Evolutionary conservation across 2,329 filamentous ascomycete genomes (phyloP).

Genomic region (Exophiala aquamarina): DNA sequence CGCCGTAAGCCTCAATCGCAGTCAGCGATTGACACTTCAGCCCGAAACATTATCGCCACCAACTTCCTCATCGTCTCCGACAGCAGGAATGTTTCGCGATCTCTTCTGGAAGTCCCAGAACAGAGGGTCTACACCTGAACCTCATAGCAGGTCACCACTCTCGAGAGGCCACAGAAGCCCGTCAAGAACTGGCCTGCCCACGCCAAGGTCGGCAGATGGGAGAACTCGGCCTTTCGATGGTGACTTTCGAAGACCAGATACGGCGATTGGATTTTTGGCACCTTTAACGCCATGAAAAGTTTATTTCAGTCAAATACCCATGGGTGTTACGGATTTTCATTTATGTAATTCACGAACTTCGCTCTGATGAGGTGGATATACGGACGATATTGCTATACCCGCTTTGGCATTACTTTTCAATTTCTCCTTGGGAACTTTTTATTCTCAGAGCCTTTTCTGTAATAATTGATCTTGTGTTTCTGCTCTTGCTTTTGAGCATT

Average conservation of each 20-base stretch:
- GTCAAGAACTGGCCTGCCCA: neutral
- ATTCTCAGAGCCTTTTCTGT: too few relatives aligned
- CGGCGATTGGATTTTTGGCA: neutral
- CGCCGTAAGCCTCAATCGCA: slow-evolving; percentile 5
- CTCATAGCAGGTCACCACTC: too few relatives aligned
- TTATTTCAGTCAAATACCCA: too few relatives aligned
- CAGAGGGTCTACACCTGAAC: neutral
- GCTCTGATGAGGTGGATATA: neutral
- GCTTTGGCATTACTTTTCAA: too few relatives aligned
- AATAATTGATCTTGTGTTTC: too few relatives aligned
- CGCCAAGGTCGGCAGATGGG: neutral
- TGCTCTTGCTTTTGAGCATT: too few relatives aligned
- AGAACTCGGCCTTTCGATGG: too few relatives aligned
- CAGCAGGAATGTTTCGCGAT: slow-evolving; percentile 2
- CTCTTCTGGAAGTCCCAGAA: slow-evolving; percentile 2
- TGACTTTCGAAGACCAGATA: neutral
- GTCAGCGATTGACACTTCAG: neutral
- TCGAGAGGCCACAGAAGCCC: neutral
- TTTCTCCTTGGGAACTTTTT: too few relatives aligned
- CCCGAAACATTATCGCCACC: neutral
- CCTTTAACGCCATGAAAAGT: neutral
- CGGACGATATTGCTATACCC: too few relatives aligned
- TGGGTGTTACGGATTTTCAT: too few relatives aligned
- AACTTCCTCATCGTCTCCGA: neutral
- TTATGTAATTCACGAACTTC: too few relatives aligned